phyloP scores from a whole-genome alignment of 1,284 basidiomycete genomes.

The Testicularia cyperi region DNA sequence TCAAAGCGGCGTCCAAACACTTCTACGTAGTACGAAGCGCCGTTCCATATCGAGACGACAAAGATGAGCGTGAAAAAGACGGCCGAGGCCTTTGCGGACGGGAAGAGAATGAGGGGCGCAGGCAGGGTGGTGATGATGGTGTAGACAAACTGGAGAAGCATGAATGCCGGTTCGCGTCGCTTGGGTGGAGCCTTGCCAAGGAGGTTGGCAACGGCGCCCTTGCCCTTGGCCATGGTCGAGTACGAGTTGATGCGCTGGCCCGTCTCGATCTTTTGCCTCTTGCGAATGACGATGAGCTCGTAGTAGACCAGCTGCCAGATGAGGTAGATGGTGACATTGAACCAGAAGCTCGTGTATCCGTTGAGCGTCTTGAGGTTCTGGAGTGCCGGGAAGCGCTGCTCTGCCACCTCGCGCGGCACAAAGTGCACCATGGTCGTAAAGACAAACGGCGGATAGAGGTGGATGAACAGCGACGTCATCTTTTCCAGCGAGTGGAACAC shows the following conservation, averaged over 20 bases:
- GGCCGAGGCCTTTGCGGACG: slow-evolving; percentile 73
- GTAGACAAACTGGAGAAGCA: slow-evolving; percentile 68
- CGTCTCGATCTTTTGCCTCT: slow-evolving; percentile 37
- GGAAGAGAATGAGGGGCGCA: slow-evolving; percentile 76
- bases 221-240: slow-evolving; percentile 44
- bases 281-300: slow-evolving; percentile 31
- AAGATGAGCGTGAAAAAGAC: slow-evolving; percentile 66
- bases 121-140: slow-evolving; percentile 82
- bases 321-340: slow-evolving; percentile 74
- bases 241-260: slow-evolving; percentile 48
- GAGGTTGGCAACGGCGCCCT: slow-evolving; percentile 47
- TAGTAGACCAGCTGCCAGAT: slow-evolving; percentile 75
- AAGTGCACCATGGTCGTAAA: slow-evolving; percentile 84
- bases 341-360: slow-evolving; percentile 68
- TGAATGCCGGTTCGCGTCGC: slow-evolving; percentile 39
- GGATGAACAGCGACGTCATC: slow-evolving; percentile 67
- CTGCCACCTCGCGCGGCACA: slow-evolving; percentile 69
- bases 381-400: slow-evolving; percentile 78
- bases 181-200: slow-evolving; percentile 37
- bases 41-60: slow-evolving; percentile 40
- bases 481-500: slow-evolving; percentile 91
- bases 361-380: slow-evolving; percentile 68
- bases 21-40: slow-evolving; percentile 65
- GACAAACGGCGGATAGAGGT: slow-evolving; percentile 66
- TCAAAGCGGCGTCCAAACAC: slow-evolving; percentile 46